A percentile compares a stretch with the other conserved stretches of the same genome.
Conservation (phyloP, 2,329 filamentous ascomycete species). For the Fusarium bactridioides region DNA sequence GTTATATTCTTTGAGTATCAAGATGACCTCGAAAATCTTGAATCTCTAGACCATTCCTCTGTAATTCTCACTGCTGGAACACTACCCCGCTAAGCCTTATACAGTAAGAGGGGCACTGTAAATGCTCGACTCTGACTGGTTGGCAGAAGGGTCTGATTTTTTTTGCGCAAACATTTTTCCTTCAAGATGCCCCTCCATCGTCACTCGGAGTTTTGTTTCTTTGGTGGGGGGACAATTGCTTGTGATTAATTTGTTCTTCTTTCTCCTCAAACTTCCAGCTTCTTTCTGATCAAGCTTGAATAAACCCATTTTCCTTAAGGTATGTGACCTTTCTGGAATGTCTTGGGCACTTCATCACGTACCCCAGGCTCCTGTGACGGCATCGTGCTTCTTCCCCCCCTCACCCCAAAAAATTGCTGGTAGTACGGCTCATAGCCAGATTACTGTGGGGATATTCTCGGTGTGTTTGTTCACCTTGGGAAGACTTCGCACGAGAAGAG, state of each 20-base stretch:
- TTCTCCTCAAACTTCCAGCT: slow-evolving; percentile 21
- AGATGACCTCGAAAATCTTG: not conserved
- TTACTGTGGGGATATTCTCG: slow-evolving; percentile 35
- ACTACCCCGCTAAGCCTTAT: slow-evolving; percentile 38
- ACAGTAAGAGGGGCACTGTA: slow-evolving; percentile 45
- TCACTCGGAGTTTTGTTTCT: slow-evolving; percentile 23
- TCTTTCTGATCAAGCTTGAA: slow-evolving; percentile 26
- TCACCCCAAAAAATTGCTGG: slow-evolving; percentile 8
- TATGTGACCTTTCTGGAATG: slow-evolving; percentile 9
- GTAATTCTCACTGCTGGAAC: not conserved
- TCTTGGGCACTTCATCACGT: slow-evolving; percentile 18
- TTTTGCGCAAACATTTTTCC: slow-evolving; percentile 34
- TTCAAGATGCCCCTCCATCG: slow-evolving; percentile 37
- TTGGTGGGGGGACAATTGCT: slow-evolving; percentile 29
- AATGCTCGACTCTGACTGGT: slow-evolving; percentile 25
- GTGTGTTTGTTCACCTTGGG: slow-evolving; percentile 20
- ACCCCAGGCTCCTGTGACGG: slow-evolving; percentile 6
- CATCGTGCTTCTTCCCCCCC: slow-evolving; percentile 1
- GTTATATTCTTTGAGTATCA: not conserved
- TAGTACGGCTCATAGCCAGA: slow-evolving; percentile 23
- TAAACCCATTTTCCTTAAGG: slow-evolving; percentile 11
- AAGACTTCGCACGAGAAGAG: not conserved
- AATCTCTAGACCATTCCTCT: not conserved
- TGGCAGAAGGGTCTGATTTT: slow-evolving; percentile 34
- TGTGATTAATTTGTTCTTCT: slow-evolving; percentile 19